Evolutionary conservation across 1,284 basidiomycete genomes (phyloP), one percentile per base, ranked within the genome.

Genomic region (Leucoagaricus sp.): DNA sequence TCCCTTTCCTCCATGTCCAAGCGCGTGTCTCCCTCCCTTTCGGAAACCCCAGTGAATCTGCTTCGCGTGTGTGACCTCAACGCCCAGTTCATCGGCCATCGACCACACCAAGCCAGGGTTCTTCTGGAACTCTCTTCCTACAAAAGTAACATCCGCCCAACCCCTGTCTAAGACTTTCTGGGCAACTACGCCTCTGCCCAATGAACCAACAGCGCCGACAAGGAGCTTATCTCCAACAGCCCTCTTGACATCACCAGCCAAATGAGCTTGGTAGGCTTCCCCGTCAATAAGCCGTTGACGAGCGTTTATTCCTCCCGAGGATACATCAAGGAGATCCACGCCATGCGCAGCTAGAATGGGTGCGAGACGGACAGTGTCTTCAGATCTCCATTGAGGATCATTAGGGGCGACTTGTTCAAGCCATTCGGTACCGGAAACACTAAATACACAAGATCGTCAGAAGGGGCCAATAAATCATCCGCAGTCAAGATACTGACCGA

Each of bases 261-360:
- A 65, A 0, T 64, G 63, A 4, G 64, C 64, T 61, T 71, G 73
- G 53, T 72, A 73, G 26, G 81, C 79, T 4, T 80, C 80, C 0
- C 74, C 73, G 1, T 73, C 70, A 13, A 77, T 76, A 45, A 83
- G 64, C 19, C 74, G 69, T 58, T 82, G 80, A 40, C 75, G 68
- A 1, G 73, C 65, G 59, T 79, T 78, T 60, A 79, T 83, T 1
- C 86, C 87, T 6, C 82, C 86, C 1, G 77, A 75, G n/a, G 82
- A 84, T 38, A 87, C 75, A 62, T 91, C 87, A 38, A 90, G 69
- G 40, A 89, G 74, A 65, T 89, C 87, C 41, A 90, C 77, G 2
- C 86, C 86, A n/a, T 79, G 74, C 15, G 81, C 78, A 23, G 71
- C 70, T 2, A 89, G 74, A 60, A 84, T 72, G 25, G 71, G 68